Percentiles rank a stretch among this genome's conserved stretches.
Conservation (phyloP, 148 eudicot species). For the Camellia lanceoleosa region DNA sequence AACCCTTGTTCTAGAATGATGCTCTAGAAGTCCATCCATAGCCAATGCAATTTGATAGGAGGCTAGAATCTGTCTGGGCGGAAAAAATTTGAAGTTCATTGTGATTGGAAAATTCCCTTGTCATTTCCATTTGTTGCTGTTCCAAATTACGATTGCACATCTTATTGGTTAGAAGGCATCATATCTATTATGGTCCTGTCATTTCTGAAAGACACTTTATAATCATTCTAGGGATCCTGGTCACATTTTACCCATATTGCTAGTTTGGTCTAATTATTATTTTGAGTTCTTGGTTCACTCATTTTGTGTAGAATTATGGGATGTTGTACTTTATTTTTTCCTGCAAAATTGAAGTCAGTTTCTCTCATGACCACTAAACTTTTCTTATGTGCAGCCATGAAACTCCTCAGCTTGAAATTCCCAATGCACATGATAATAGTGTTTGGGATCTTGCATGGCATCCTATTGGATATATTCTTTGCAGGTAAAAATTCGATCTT, state of each 20-base stretch:
- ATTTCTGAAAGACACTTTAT: not conserved
- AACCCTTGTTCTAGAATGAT: not conserved
- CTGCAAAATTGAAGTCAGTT: not conserved
- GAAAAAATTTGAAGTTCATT: not conserved
- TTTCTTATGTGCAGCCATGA: slow-evolving; percentile 66
- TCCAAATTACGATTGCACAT: not conserved
- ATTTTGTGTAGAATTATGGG: not conserved
- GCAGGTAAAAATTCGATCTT: slow-evolving; percentile 56
- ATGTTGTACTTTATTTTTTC: not conserved
- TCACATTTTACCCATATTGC: not conserved
- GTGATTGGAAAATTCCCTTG: not conserved
- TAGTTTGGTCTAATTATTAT: not conserved
- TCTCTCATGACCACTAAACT: slow-evolving; percentile 9
- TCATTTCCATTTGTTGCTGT: not conserved
- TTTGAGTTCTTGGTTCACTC: not conserved
- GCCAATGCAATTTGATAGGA: not conserved
- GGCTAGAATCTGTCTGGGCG: too few relatives aligned
- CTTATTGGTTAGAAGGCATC: not conserved
- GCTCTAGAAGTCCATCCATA: not conserved
- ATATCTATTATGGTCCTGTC: not conserved
- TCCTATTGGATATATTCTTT: slow-evolving; percentile 89
- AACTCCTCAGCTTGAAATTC: slow-evolving; percentile 87
- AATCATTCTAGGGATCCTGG: not conserved
- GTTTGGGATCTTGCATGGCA: slow-evolving; percentile 99
- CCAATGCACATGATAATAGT: slow-evolving; percentile 84